Base-by-base conservation (phyloP, 2,329 filamentous ascomycete species). In the Trichoderma brevicompactum region DNA sequence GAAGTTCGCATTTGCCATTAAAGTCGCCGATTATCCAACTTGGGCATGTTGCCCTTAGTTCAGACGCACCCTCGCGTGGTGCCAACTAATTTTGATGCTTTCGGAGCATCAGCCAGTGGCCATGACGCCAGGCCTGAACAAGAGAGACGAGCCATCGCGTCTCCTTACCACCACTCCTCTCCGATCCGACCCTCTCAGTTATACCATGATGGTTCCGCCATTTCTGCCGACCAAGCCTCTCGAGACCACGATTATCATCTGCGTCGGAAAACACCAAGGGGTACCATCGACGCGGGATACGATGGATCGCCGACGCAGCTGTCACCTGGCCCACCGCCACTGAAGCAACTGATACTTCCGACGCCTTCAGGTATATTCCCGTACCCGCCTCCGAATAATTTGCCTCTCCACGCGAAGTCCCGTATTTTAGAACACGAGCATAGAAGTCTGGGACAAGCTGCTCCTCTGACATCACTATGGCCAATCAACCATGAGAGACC, bases 231-330 rank as follows among this genome's bases (percentile, higher is more conserved):
- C 54, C 52, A 67, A 67, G 71, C 74, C 69, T 65, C 72, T 44
- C 67, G 71, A 67, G 76, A 78, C 64, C 75, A 78, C 62, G 92
- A 97, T 76, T 89, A 96, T 76, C 91, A 92, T 71, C 82, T 97
- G 65, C 88, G 94, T 69, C 87, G 94, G 70, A 98, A 98, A 78
- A 98, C 94, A 8, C 95, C 94, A 5, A 94, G 89, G 73, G 95
- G 94, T n/a, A 97, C 93, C 43, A 85, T 98, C 67, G 90, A 94
- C 69, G 92, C 92, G 62, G 93, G 92, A 10, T 97, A 97, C 73
- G 94, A 98, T 82, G 92, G 91, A 38, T 92, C 91, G 5, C 88
- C 89, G 1, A 83, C 89, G 23, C 90, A 92, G 73, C 87, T 89
- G 71, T 87, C 85, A 9, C 87, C 89, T 41, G 90, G 91, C 43